Percentiles rank a stretch among this genome's conserved stretches.
These are phyloP conservation scores for Naganishia kalamii DNA, from an alignment of 768 basidiomycete species.

Conservation along the genomic window DNA sequence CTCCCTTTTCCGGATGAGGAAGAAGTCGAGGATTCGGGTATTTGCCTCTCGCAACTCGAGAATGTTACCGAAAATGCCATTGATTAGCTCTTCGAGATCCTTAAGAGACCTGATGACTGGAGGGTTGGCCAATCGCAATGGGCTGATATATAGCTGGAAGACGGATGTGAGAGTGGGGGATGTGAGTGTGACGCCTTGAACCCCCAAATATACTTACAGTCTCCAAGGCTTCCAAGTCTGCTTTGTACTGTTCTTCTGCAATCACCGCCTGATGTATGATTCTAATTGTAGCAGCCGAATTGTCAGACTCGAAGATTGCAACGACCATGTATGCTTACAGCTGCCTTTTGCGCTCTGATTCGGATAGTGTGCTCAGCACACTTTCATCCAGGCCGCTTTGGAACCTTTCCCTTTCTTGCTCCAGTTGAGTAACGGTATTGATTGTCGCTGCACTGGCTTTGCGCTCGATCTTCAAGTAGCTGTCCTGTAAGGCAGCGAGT, in stretches of 20 bases:
- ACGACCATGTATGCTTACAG: conserved; percentile 32
- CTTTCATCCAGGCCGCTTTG: conserved; percentile 12
- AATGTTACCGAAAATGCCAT: conserved; percentile 88
- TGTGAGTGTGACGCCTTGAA: no score
- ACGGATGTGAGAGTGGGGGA: background rate
- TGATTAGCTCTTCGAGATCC: conserved; percentile 78
- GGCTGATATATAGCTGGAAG: conserved; percentile 65
- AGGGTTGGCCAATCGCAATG: conserved; percentile 65
- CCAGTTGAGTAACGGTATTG: conserved; percentile 1
- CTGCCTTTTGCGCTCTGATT: conserved; percentile 76
- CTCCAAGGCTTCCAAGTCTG: conserved; percentile 79
- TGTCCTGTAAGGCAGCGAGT: background rate
- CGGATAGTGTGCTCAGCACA: conserved; percentile 50
- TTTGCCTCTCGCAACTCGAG: conserved; percentile 86
- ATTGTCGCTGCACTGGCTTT: conserved; percentile 3
- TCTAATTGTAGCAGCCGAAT: conserved; percentile 45
- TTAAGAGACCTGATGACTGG: conserved; percentile 62
- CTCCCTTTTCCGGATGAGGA: conserved; percentile 81
- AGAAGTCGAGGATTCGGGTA: conserved; percentile 70
- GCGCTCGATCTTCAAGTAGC: conserved; percentile 5
- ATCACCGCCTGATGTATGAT: conserved; percentile 78
- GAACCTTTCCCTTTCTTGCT: conserved; percentile 9
- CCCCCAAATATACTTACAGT: conserved; percentile 52
- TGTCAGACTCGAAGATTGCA: background rate
- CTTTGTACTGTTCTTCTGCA: conserved; percentile 81